Evolutionary conservation across 306 rosid species (phyloP).

Genomic region (Carpinus fangiana): DNA sequence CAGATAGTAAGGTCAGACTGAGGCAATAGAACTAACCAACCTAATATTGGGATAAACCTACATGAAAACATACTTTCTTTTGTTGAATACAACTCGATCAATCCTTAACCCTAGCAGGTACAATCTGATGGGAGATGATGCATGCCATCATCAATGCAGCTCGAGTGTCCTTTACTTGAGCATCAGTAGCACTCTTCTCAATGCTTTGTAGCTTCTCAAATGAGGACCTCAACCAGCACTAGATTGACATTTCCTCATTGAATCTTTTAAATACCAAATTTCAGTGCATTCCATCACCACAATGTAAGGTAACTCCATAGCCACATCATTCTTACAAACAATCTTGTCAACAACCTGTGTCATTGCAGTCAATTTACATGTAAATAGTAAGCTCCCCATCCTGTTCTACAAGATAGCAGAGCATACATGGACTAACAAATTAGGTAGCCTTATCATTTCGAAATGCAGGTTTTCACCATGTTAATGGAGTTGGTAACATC

Average conservation of each 20-base stretch:
- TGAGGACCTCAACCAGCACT: background rate
- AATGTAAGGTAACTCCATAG: too few relatives aligned
- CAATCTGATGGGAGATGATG: background rate
- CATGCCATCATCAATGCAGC: background rate
- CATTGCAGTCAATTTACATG: background rate
- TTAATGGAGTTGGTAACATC: background rate
- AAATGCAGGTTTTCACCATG: background rate
- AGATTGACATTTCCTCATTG: background rate
- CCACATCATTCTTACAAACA: background rate
- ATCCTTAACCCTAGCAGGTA: too few relatives aligned
- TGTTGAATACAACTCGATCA: too few relatives aligned
- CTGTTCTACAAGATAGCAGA: too few relatives aligned
- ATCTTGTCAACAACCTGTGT: too few relatives aligned
- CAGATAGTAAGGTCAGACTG: too few relatives aligned
- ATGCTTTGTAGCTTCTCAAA: background rate
- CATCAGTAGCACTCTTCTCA: background rate
- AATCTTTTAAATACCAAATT: background rate
- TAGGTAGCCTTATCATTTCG: background rate
- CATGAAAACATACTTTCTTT: too few relatives aligned
- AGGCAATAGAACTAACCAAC: too few relatives aligned
- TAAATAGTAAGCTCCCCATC: too few relatives aligned
- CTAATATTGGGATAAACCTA: too few relatives aligned
- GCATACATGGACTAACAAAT: too few relatives aligned
- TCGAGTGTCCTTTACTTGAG: background rate
- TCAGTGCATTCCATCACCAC: background rate